A percentile compares a stretch with the other conserved stretches of the same genome.
These are phyloP conservation scores for Erigeron canadensis DNA, from an alignment of 129 eudicot species.

Conservation along the genomic window DNA sequence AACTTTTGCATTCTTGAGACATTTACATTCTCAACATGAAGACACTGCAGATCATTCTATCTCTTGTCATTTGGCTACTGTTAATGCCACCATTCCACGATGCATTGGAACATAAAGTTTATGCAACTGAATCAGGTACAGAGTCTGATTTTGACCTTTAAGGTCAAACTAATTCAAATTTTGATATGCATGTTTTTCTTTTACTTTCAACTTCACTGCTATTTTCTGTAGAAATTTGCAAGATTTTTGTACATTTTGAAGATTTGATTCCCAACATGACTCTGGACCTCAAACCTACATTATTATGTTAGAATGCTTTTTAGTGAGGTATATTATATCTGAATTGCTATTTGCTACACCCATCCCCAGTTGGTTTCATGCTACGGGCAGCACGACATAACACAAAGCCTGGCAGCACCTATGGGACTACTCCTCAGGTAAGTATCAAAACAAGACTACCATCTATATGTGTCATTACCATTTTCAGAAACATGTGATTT, in stretches of 20 bases:
- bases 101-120: slow-evolving; percentile 22
- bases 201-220: background rate
- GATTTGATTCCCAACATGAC: background rate
- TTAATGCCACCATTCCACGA: slow-evolving; percentile 19
- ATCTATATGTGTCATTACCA: background rate
- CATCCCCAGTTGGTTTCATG: slow-evolving; percentile 31
- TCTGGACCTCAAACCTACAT: slow-evolving; percentile 9
- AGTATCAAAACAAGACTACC: background rate
- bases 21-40: slow-evolving; percentile 34
- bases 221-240: background rate
- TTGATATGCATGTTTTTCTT: background rate
- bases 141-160: background rate
- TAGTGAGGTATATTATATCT: slow-evolving; percentile 14
- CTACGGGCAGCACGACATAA: slow-evolving; percentile 23
- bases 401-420: slow-evolving; percentile 24
- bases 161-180: background rate
- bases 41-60: slow-evolving; percentile 17
- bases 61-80: slow-evolving; percentile 36
- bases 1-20: slow-evolving; percentile 21
- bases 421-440: slow-evolving; percentile 34
- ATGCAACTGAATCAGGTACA: slow-evolving; percentile 41
- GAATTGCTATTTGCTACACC: slow-evolving; percentile 18
- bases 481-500: background rate
- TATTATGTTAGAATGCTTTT: background rate
- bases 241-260: background rate